phyloP scores from a whole-genome alignment of 257 asterid species.

The Cruciata laevipes region DNA sequence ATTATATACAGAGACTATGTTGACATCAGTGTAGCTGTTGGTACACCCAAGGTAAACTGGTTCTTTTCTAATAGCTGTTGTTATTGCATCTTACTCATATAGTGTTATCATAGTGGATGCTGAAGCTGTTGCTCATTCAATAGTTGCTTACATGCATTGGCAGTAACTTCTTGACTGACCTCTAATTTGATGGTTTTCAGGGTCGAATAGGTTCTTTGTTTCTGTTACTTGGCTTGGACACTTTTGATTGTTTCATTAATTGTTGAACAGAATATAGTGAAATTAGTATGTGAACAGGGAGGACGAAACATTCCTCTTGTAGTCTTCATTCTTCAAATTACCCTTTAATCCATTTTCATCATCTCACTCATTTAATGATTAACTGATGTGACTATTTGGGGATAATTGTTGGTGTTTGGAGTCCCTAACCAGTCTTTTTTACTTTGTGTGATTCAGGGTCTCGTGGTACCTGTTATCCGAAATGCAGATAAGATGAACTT shows the following conservation, averaged over 20 bases:
- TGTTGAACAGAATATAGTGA: not conserved
- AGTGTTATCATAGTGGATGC: not conserved
- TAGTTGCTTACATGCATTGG: not conserved
- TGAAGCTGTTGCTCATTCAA: not conserved
- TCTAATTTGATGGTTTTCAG: not conserved
- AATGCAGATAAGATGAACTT: constrained; percentile 81
- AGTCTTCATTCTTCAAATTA: no score
- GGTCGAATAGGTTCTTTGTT: not conserved
- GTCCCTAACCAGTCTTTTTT: constrained; percentile 9
- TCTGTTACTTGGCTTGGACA: not conserved
- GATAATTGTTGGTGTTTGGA: not conserved
- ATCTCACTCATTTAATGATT: not conserved
- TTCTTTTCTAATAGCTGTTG: not conserved
- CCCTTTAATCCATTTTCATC: not conserved
- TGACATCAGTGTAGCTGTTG: constrained; percentile 98
- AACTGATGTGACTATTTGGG: not conserved
- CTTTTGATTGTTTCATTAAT: not conserved
- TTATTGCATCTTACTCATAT: not conserved
- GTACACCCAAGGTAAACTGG: constrained; percentile 82
- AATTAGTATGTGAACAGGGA: not conserved
- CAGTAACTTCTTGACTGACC: not conserved
- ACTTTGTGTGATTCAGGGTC: constrained; percentile 57
- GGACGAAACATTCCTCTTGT: not conserved
- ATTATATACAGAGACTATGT: constrained; percentile 86
- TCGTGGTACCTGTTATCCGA: constrained; percentile 95